Conservation (phyloP, 108 stramenopile genomes). For the Nitzschia inconspicua region DNA sequence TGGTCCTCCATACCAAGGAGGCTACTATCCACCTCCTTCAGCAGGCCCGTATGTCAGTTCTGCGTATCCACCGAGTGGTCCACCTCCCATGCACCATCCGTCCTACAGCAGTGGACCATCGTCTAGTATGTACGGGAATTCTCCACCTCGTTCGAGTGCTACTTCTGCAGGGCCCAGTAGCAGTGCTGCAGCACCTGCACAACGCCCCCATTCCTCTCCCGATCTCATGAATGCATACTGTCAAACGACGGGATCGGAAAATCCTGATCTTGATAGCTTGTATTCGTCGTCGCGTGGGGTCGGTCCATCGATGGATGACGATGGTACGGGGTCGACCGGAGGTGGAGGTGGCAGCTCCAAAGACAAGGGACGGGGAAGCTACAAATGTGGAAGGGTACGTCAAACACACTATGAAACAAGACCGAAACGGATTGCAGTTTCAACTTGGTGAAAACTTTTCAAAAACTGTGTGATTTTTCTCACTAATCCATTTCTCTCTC, state of each 20-base stretch:
- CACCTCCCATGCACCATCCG: conserved; percentile 29
- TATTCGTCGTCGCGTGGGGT: conserved; percentile 14
- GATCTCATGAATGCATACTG: conserved; percentile 18
- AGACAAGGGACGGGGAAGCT: conserved; percentile 80
- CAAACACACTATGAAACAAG: not conserved
- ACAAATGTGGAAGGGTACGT: conserved; percentile 78
- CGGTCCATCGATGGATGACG: conserved; percentile 17
- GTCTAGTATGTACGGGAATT: conserved; percentile 11
- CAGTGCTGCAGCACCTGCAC: not conserved
- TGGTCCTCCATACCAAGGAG: conserved; percentile 12
- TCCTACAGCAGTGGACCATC: conserved; percentile 19
- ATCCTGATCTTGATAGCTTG: conserved; percentile 21
- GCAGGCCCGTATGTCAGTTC: not conserved
- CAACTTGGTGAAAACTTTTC: not conserved
- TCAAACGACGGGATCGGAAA: conserved; percentile 21
- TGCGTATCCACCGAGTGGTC: conserved; percentile 17
- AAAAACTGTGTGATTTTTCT: not conserved
- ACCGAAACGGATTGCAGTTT: not conserved
- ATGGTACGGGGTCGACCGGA: conserved; percentile 19
- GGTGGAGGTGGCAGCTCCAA: conserved; percentile 37
- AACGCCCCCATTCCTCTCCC: conserved; percentile 26
- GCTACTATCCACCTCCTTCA: conserved; percentile 21
- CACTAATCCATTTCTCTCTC: not conserved
- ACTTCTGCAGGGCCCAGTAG: not conserved
- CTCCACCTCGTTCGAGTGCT: conserved; percentile 5